Conservation (phyloP, 179 eudicot genomes). For the Beta macrorhiza region DNA sequence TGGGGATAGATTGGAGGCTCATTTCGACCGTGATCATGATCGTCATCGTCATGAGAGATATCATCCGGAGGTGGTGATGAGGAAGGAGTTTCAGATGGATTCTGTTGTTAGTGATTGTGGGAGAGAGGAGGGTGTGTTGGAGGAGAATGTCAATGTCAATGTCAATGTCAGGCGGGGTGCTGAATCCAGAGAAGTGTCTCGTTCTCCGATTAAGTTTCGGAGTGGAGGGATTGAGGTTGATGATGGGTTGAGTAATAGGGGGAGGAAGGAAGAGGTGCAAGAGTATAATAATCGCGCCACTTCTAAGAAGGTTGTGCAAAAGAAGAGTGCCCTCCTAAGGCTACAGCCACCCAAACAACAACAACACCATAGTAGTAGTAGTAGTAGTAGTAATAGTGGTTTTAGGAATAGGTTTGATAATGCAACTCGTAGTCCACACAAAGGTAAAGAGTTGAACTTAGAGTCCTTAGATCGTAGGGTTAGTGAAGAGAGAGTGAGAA, state of each 20-base stretch:
- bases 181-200: slow-evolving; percentile 21
- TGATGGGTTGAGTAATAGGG: slow-evolving; percentile 25
- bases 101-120: slow-evolving; percentile 24
- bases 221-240: slow-evolving; percentile 23
- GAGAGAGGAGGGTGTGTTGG: slow-evolving; percentile 24
- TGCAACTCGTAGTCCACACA: slow-evolving; percentile 30
- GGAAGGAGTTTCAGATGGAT: slow-evolving; percentile 24
- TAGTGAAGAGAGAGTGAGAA: slow-evolving; percentile 45
- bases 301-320: slow-evolving; percentile 48
- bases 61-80: slow-evolving; percentile 18
- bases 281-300: slow-evolving; percentile 30
- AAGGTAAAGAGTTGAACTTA: slow-evolving; percentile 36
- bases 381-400: slow-evolving; percentile 12
- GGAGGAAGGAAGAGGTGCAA: slow-evolving; percentile 47
- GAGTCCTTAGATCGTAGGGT: slow-evolving; percentile 29
- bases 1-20: slow-evolving; percentile 17
- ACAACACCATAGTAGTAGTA: neutral
- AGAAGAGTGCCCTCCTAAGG: slow-evolving; percentile 70
- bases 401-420: slow-evolving; percentile 38
- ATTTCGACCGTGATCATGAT: slow-evolving; percentile 19
- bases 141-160: slow-evolving; percentile 28
- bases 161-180: slow-evolving; percentile 13
- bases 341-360: slow-evolving; percentile 42
- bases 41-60: slow-evolving; percentile 21
- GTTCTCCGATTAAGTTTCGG: slow-evolving; percentile 32